These are phyloP conservation scores for Dothistroma pini DNA, from an alignment of 2,329 filamentous ascomycete genomes.

Conservation along the genomic window DNA sequence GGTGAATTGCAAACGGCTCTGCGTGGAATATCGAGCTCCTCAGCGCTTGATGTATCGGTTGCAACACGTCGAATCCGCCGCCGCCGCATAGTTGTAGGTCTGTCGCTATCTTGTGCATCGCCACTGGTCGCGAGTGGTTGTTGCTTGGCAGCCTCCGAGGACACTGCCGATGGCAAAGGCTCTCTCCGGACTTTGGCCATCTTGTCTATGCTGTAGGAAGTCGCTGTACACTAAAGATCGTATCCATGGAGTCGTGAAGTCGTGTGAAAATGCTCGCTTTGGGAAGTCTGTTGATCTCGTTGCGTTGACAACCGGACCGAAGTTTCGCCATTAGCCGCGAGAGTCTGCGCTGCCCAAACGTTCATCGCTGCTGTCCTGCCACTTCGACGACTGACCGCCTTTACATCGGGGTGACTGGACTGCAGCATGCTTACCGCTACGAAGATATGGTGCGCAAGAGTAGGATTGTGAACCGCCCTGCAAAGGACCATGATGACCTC, in stretches of 20 bases:
- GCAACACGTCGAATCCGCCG: conserved; percentile 8
- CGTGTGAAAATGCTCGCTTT: background rate
- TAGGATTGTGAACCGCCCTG: too few species aligned
- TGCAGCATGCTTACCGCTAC: too few species aligned
- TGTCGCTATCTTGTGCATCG: background rate
- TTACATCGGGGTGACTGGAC: too few species aligned
- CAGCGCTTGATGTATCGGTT: conserved; percentile 16
- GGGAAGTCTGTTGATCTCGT: background rate
- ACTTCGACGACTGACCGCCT: background rate
- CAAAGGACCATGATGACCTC: too few species aligned
- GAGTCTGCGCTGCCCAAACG: background rate
- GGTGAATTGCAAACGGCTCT: conserved; percentile 2
- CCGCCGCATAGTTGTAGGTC: background rate
- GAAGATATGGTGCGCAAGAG: too few species aligned
- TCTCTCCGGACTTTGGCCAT: background rate
- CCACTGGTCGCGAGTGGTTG: background rate
- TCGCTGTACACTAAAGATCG: background rate
- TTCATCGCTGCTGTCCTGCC: too few species aligned
- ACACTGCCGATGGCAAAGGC: background rate
- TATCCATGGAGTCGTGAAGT: background rate
- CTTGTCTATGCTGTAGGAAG: background rate
- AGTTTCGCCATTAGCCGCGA: background rate
- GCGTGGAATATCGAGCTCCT: conserved; percentile 9
- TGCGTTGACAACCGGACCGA: background rate
- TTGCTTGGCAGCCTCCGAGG: background rate